Conservation (phyloP, 1,284 basidiomycete genomes). For the Sporisorium sorghi region DNA sequence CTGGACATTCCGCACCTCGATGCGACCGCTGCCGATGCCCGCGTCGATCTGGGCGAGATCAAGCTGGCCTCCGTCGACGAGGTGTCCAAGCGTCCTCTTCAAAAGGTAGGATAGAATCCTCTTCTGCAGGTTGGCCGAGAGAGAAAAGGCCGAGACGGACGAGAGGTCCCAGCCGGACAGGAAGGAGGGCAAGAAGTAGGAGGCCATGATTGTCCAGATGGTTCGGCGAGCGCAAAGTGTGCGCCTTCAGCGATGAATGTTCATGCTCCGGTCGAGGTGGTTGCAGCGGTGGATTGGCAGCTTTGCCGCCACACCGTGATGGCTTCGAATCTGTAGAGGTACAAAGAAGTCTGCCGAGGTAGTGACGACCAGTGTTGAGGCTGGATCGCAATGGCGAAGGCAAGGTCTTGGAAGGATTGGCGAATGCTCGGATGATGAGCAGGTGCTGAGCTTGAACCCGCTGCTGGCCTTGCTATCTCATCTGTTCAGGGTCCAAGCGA, state of each 20-base stretch:
- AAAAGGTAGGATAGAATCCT: constrained; percentile 90
- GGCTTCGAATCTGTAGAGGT: neutral
- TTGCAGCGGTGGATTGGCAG: constrained; percentile 8
- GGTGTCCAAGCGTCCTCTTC: constrained; percentile 83
- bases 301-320: constrained; percentile 16
- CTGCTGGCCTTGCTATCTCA: neutral
- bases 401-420: neutral
- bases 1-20: constrained; percentile 86
- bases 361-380: neutral
- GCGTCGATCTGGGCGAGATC: constrained; percentile 88
- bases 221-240: constrained; percentile 2
- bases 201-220: constrained; percentile 22
- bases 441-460: neutral
- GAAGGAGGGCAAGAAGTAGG: constrained; percentile 48
- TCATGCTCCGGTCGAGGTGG: constrained; percentile 18
- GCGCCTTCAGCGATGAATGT: constrained; percentile 20
- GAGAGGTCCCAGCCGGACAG: constrained; percentile 49
- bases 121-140: constrained; percentile 85
- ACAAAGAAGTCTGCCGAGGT: no score
- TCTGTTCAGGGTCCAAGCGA: constrained; percentile 35
- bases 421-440: neutral
- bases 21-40: constrained; percentile 86
- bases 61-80: constrained; percentile 87
- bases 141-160: constrained; percentile 43
- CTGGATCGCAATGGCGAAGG: neutral